A percentile compares a stretch with the other conserved stretches of the same genome.
Evolutionary conservation across 768 basidiomycete genomes (phyloP).

Genomic region (Agrocybe chaxingu): DNA sequence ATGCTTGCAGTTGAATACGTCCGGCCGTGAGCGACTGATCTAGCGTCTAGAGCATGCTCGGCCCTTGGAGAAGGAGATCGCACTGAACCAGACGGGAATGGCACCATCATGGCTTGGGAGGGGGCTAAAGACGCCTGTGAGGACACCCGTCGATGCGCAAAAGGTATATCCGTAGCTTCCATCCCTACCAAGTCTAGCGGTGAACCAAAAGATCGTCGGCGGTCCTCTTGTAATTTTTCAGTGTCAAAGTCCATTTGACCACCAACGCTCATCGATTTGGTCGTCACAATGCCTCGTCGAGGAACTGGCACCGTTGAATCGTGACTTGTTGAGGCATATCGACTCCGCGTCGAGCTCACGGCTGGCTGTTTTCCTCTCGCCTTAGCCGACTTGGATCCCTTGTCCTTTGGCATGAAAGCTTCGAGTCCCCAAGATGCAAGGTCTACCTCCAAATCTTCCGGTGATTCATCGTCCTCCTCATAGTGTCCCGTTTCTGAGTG

Average conservation of each 20-base stretch:
- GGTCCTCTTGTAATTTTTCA: constrained; percentile 19
- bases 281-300: constrained; percentile 37
- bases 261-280: constrained; percentile 63
- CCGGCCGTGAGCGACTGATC: constrained; percentile 32
- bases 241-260: constrained; percentile 47
- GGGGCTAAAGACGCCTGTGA: constrained; percentile 44
- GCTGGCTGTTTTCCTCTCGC: constrained; percentile 39
- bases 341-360: constrained; percentile 38
- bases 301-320: constrained; percentile 29
- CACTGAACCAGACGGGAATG: constrained; percentile 59
- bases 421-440: constrained; percentile 84
- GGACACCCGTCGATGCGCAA: constrained; percentile 44
- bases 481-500: constrained; percentile 53
- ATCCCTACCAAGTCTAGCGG: constrained; percentile 52
- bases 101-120: constrained; percentile 43
- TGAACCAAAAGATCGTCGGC: constrained; percentile 57
- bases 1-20: constrained; percentile 50
- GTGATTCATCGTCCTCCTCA: constrained; percentile 34
- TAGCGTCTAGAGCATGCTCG: constrained; percentile 14
- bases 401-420: constrained; percentile 70
- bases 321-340: constrained; percentile 38
- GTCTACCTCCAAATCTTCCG: constrained; percentile 68
- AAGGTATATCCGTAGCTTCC: constrained; percentile 35
- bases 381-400: constrained; percentile 36
- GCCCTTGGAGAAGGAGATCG: constrained; percentile 45